Percentiles rank a stretch among this genome's conserved stretches.
phyloP scores from a whole-genome alignment of 2,329 filamentous ascomycete species.

The Trichoderma asperellum region DNA sequence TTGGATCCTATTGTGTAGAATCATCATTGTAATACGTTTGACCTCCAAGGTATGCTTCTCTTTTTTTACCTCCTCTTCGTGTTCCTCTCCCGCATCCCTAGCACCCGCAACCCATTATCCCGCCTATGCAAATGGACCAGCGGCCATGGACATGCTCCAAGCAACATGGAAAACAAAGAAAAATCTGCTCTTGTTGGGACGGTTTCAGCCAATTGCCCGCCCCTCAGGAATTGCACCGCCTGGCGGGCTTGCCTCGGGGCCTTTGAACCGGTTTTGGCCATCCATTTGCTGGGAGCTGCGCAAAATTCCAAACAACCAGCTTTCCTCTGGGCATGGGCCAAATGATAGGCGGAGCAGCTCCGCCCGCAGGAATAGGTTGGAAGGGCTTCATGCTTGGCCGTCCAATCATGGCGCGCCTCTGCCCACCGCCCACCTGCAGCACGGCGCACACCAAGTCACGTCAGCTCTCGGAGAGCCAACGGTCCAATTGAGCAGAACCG shows the following conservation, averaged over 20 bases:
- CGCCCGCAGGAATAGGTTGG: constrained; percentile 15
- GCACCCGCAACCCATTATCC: neutral
- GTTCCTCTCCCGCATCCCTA: neutral
- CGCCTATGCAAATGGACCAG: neutral
- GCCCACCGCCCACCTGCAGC: constrained; percentile 21
- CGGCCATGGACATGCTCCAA: neutral
- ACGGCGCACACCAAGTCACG: constrained; percentile 25
- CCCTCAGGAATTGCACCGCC: constrained; percentile 2
- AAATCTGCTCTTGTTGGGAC: neutral
- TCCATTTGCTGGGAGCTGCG: constrained; percentile 3
- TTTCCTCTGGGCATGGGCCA: constrained; percentile 9
- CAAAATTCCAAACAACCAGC: constrained; percentile 20
- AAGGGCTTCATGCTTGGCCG: constrained; percentile 9
- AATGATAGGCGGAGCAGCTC: constrained; percentile 28
- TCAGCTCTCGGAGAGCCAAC: constrained; percentile 21
- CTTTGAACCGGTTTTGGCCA: constrained; percentile 17
- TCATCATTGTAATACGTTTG: constrained; percentile 11
- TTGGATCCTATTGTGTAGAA: constrained; percentile 15
- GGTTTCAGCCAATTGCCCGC: constrained; percentile 11
- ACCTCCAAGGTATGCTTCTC: constrained; percentile 3
- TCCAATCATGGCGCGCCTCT: constrained; percentile 24
- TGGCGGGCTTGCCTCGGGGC: constrained; percentile 4
- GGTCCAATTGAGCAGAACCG: constrained; percentile 14
- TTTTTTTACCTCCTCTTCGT: neutral
- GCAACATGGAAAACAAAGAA: neutral